Conservation (phyloP, 2,329 filamentous ascomycete species). For the Xylaria sp. region DNA sequence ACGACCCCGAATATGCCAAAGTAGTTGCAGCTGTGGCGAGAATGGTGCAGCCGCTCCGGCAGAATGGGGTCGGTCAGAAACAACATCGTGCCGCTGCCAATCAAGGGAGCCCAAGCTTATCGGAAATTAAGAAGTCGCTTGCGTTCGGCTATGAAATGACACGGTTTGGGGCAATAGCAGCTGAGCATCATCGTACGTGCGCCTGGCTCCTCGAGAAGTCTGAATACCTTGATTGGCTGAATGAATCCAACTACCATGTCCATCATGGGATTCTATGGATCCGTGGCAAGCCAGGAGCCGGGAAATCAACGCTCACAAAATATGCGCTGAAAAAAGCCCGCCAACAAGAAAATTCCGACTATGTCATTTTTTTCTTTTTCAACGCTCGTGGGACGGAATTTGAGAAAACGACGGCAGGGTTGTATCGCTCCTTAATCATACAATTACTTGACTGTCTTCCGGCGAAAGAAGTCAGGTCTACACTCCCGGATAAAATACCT, state of each 20-base stretch:
- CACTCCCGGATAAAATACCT: not conserved
- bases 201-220: slow-evolving; percentile 40
- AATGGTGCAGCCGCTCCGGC: not conserved
- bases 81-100: slow-evolving; percentile 3
- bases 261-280: slow-evolving; percentile 56
- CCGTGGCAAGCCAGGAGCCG: slow-evolving; percentile 55
- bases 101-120: slow-evolving; percentile 1
- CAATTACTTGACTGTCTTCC: slow-evolving; percentile 49
- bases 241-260: slow-evolving; percentile 37
- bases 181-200: slow-evolving; percentile 30
- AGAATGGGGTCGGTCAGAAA: not conserved
- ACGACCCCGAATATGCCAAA: slow-evolving; percentile 49
- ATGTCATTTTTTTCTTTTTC: slow-evolving; percentile 56
- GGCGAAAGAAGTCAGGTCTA: not conserved
- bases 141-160: not conserved
- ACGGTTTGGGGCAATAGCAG: not conserved
- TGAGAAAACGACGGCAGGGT: slow-evolving; percentile 56
- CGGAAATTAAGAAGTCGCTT: not conserved
- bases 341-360: slow-evolving; percentile 22
- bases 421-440: slow-evolving; percentile 59
- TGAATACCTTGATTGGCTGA: slow-evolving; percentile 49
- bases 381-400: slow-evolving; percentile 55
- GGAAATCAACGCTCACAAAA: slow-evolving; percentile 58
- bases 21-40: slow-evolving; percentile 38
- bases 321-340: slow-evolving; percentile 39